Evolutionary conservation across 164 flowering plant genomes (phyloP).

Genomic region (Tetrastigma voinierianum): DNA sequence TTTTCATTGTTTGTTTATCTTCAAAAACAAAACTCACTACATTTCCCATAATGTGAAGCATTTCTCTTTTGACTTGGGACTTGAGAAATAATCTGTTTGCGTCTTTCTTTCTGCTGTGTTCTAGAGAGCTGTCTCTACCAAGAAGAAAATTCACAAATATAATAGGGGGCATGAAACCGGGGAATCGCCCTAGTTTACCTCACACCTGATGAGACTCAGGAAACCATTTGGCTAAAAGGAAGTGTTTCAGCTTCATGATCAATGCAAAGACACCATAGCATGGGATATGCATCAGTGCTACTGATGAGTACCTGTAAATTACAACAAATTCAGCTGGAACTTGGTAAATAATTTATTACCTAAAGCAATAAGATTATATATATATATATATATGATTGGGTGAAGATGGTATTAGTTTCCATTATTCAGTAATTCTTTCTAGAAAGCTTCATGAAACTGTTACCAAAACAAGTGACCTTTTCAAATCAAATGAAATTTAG

Average conservation of each 20-base stretch:
- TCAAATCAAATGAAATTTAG: too few relatives aligned
- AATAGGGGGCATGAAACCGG: background rate
- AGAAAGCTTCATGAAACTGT: too few relatives aligned
- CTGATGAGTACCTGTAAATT: conserved; percentile 67
- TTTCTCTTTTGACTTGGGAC: background rate
- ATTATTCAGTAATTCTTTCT: too few relatives aligned
- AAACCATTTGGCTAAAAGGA: conserved; percentile 48
- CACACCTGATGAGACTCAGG: conserved; percentile 50
- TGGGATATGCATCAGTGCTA: conserved; percentile 80
- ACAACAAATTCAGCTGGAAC: background rate
- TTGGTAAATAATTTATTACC: too few relatives aligned
- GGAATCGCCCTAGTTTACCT: conserved; percentile 12
- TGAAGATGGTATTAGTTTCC: too few relatives aligned
- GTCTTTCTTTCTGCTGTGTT: background rate
- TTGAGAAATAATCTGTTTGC: background rate
- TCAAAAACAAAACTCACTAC: conserved; percentile 2
- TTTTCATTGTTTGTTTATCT: background rate
- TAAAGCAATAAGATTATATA: too few relatives aligned
- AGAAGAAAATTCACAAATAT: background rate
- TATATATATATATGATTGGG: too few relatives aligned
- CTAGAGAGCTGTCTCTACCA: background rate
- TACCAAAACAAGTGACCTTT: too few relatives aligned
- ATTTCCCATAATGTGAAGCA: background rate
- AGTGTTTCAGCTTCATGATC: conserved; percentile 56
- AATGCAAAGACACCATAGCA: conserved; percentile 66